A percentile compares a stretch with the other conserved stretches of the same genome.
Conservation (phyloP, 345 rosid species). For the Dovyalis caffra region DNA sequence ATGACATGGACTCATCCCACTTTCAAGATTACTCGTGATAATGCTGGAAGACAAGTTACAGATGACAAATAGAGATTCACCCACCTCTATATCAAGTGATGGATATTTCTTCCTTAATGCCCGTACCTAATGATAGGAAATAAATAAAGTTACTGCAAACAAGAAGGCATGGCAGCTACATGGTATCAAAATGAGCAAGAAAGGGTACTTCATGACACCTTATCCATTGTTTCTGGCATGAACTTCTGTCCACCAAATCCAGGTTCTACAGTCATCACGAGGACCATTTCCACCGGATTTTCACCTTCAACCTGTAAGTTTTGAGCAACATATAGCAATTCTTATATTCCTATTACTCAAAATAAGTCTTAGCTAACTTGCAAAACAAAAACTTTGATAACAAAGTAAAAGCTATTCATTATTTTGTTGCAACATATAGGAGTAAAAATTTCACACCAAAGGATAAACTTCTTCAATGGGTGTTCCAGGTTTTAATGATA, state of each 20-base stretch:
- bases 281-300: conserved; percentile 89
- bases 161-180: not conserved
- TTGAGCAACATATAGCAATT: not conserved
- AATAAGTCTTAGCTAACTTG: not conserved
- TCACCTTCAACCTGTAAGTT: conserved; percentile 57
- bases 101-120: conserved; percentile 65
- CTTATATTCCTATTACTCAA: not conserved
- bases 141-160: not conserved
- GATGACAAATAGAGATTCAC: conserved; percentile 1
- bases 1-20: not conserved
- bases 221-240: conserved; percentile 85
- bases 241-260: conserved; percentile 95
- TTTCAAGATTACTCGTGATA: not conserved
- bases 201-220: conserved; percentile 38
- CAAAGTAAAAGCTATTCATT: not conserved
- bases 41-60: not conserved
- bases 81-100: conserved; percentile 82
- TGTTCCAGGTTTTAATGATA: conserved; percentile 78
- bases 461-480: conserved; percentile 85
- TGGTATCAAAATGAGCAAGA: not conserved
- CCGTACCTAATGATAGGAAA: conserved; percentile 43
- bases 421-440: not conserved
- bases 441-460: conserved; percentile 46
- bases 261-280: conserved; percentile 92
- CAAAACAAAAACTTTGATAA: not conserved